Base-by-base conservation (phyloP, 768 basidiomycete genomes). In the Calocybe indica region DNA sequence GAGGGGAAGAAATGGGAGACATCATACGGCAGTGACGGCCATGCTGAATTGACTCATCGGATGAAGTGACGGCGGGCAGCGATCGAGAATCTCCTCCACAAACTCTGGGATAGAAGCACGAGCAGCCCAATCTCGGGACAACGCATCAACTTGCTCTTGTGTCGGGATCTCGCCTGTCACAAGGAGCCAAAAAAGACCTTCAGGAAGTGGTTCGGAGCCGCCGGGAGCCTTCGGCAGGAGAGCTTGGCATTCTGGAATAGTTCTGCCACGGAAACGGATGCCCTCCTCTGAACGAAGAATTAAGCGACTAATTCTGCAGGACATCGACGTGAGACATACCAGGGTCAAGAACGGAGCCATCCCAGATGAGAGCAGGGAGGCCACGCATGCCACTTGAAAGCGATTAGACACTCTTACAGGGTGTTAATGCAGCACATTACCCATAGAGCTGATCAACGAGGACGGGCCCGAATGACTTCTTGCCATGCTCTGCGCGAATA, bases 1-100 rank as follows among this genome's bases (percentile, higher is more conserved):
- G 51, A 40, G 2, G 6, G 43, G 29, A 31, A 29, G 8, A 49
- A 39, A 30, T 42, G 30, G 1, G 43, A 12, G 33, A 41, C 31
- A 10, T 68, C 79, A 38, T 62, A 88, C 87, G 30, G 95, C 93
- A 55, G 94, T 97, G 57, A 95, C 91, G 50, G 94, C 94, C 62
- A 96, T 73, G 64, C 87, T 88, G 73, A 98, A 96, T 71, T 98
- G 95, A 68, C 88, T 92, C 95, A 98, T 98, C 54, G 95, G 95
- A 67, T 98, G 95, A 39, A 98, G 80, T 11, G 92, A 94, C 43
- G 88, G 84, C 13, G 89, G 89, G 69, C 89, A 92, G 65, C 92
- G 71, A 73, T 98, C 95, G 44, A 98, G 79, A 57, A 96, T 79
- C 61, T 96, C 93, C 68, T 97, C 93, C n/a, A 98, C 88, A 57